These are phyloP conservation scores for Zygotorulaspora florentina DNA, from an alignment of 805 yeast genomes.

Conservation along the genomic window DNA sequence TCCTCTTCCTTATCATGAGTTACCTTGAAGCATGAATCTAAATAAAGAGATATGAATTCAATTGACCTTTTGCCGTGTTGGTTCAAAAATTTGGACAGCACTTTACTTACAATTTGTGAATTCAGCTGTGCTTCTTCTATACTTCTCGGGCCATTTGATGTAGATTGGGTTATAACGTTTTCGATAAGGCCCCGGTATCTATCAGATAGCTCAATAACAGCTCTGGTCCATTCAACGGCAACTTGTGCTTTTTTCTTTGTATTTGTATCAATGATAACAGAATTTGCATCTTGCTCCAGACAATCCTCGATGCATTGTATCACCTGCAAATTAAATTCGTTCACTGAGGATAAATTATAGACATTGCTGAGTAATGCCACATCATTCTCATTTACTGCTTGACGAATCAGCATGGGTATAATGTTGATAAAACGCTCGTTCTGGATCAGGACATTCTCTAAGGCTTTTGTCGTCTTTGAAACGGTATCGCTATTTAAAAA, in stretches of 20 bases:
- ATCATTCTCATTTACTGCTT: constrained; percentile 13
- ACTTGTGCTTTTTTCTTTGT: constrained; percentile 40
- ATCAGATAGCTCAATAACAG: constrained; percentile 48
- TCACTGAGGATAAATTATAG: constrained; percentile 16
- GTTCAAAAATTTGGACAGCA: constrained; percentile 62
- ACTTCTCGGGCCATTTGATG: constrained; percentile 9
- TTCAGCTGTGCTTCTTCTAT: not conserved
- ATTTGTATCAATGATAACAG: constrained; percentile 12
- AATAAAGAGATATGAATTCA: constrained; percentile 53
- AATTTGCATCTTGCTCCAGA: constrained; percentile 17
- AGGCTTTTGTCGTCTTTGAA: constrained; percentile 17
- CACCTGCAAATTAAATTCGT: constrained; percentile 12
- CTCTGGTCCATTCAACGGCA: constrained; percentile 67
- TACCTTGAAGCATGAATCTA: constrained; percentile 54
- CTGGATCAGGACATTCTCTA: constrained; percentile 25
- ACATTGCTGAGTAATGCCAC: constrained; percentile 15
- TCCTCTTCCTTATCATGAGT: constrained; percentile 42
- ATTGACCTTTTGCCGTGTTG: constrained; percentile 40
- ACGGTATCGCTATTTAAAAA: constrained; percentile 25
- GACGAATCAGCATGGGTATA: constrained; percentile 10
- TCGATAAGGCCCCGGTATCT: constrained; percentile 48
- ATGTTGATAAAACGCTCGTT: constrained; percentile 13
- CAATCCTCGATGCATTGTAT: constrained; percentile 15
- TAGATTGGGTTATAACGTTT: constrained; percentile 47
- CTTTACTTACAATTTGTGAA: constrained; percentile 49